Base-by-base conservation (phyloP, 805 yeast genomes). In the Kodamaea restingae region DNA sequence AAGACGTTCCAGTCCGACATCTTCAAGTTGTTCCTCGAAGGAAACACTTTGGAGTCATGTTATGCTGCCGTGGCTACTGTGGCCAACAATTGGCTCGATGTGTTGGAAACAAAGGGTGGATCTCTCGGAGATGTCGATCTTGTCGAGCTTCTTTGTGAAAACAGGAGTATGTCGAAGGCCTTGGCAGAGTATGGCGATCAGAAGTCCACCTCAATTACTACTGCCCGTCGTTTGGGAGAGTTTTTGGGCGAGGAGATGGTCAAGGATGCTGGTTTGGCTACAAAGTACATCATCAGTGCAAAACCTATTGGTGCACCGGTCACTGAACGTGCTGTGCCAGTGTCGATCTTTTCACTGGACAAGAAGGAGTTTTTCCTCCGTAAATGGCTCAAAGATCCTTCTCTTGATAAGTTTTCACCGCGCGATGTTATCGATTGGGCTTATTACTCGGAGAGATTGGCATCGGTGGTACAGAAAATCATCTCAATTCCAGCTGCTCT, bases 401-500 rank as follows among this genome's bases (percentile, higher is more conserved):
- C 85, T 0, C 58, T 91, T 31, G 84, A 79, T 3, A 78, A 80
- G 35, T 87, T 87, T 55, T 97, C 91, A 59, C 95, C 96, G 3
- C 73, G 98, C 52, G 74, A 78, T 14, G 84, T 93, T 38, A 76
- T 93, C 44, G 98, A 93, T 60, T 93, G 99, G 99, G 78, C 67
- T 15, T 93, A 93, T 56, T 93, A 93, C 56, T 73, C 81, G 46
- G 96, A 88, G 52, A 78, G 99, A 52, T 71, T 93, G 25, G 95
- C 91, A 0, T 88, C 96, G 2, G 95, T 90, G 4, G 80, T 95
- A 31, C 96, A 90, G 58, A 93, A 95, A 62, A 88, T 93, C 51
- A 86, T 93, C 49, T 84, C 96, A 0, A 91, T 93, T 49, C 99
- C 99, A 2, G 99, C 99, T 4, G 98, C 97, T 4, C 68, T 91